Evolutionary conservation across 768 basidiomycete genomes (phyloP).

Genomic region (Paxillus involutus): DNA sequence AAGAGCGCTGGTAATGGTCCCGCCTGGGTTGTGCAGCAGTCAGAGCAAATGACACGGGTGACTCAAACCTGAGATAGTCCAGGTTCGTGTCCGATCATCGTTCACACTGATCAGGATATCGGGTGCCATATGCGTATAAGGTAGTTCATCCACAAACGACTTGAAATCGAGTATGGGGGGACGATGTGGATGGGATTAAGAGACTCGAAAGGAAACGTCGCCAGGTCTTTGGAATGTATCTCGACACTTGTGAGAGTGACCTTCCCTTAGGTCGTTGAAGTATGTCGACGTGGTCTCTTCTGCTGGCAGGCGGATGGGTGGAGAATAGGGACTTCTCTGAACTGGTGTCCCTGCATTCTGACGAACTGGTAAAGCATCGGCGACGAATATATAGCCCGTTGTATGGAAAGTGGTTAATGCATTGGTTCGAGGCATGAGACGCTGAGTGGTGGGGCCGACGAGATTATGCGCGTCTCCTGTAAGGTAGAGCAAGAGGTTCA

Average conservation of each 20-base stretch:
- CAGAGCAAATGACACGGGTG: slow-evolving; percentile 33
- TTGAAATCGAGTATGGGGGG: slow-evolving; percentile 53
- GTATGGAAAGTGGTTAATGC: slow-evolving; percentile 51
- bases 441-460: too few relatives aligned
- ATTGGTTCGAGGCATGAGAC: slow-evolving; percentile 57
- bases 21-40: slow-evolving; percentile 57
- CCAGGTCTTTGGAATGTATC: slow-evolving; percentile 47
- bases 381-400: slow-evolving; percentile 55
- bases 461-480: slow-evolving; percentile 55
- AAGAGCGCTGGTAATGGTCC: slow-evolving; percentile 53
- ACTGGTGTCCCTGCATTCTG: slow-evolving; percentile 34
- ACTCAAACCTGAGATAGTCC: slow-evolving; percentile 38
- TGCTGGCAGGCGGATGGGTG: slow-evolving; percentile 53
- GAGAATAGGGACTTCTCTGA: slow-evolving; percentile 54
- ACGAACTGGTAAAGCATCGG: slow-evolving; percentile 57
- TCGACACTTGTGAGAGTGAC: slow-evolving; percentile 36
- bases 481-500: slow-evolving; percentile 59
- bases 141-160: slow-evolving; percentile 44
- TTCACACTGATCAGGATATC: slow-evolving; percentile 49
- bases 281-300: slow-evolving; percentile 43
- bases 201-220: too few relatives aligned
- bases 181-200: slow-evolving; percentile 32
- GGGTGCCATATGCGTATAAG: slow-evolving; percentile 57
- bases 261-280: slow-evolving; percentile 19
- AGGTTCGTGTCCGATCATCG: slow-evolving; percentile 66